phyloP scores from a whole-genome alignment of 2,329 filamentous ascomycete genomes.

The Cladosporium sp. region DNA sequence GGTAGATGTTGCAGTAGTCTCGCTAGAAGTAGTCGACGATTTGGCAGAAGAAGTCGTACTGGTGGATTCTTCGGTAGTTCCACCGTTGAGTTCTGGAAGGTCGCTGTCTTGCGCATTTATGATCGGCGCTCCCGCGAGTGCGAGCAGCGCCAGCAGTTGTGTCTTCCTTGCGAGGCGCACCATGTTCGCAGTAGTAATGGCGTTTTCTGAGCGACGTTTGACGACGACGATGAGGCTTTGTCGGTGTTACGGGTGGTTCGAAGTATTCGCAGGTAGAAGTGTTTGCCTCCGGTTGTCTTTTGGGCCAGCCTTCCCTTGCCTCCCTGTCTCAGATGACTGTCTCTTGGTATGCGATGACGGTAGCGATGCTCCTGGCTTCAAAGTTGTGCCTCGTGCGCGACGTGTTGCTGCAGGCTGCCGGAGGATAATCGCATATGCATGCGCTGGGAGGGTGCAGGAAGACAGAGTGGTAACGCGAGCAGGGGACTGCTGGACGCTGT shows the following conservation, averaged over 20 bases:
- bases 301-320: conserved; percentile 3
- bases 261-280: background rate
- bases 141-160: conserved; percentile 19
- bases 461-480: conserved; percentile 3
- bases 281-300: background rate
- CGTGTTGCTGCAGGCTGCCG: conserved; percentile 2
- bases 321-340: background rate
- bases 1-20: conserved; percentile 26
- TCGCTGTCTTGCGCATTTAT: conserved; percentile 22
- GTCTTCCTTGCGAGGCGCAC: conserved; percentile 5
- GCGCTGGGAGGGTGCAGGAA: background rate
- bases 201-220: conserved; percentile 1
- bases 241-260: background rate
- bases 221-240: background rate
- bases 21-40: conserved; percentile 17
- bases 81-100: conserved; percentile 24
- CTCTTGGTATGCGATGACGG: background rate
- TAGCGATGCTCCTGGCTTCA: background rate
- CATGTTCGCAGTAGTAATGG: background rate
- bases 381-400: background rate
- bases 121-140: conserved; percentile 21
- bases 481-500: conserved; percentile 1
- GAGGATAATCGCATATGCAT: background rate
- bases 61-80: conserved; percentile 22
- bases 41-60: conserved; percentile 16